Evolutionary conservation across 2,329 filamentous ascomycete species (phyloP), one percentile per base, ranked within the genome.

Genomic region (Pseudogymnoascus sp.): DNA sequence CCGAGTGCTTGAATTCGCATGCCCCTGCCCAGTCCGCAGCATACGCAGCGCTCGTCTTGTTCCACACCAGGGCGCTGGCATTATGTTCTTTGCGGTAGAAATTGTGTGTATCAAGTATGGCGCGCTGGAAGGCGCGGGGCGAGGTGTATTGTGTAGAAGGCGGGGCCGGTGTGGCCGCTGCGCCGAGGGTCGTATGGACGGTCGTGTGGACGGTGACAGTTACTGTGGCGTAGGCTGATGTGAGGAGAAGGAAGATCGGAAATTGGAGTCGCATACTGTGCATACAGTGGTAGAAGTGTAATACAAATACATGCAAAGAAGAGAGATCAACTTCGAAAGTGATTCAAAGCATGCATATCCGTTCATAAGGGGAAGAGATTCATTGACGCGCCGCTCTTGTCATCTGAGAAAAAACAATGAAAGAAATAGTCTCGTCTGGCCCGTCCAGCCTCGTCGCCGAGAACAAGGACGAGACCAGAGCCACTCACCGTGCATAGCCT

Each of bases 71-170:
- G 1, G 75, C 72, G 0, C 76, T 75, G 33, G 86, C 87, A 68
- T 85, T 84, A 76, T 91, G 86, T 65, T 84, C 74, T 6, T 68
- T 66, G 21, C 89, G 85, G 76, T 87, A 90, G 59, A 78, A 74
- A 74, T 92, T 91, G 38, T 85, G 89, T 68, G 80, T 81, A 72
- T 84, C 81, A 62, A 92, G 80, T 23, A 90, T 75, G n/a, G 83
- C 80, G 13, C 74, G 70, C 63, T 76, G 67, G 73, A 84, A 83
- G 3, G 70, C 66, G 1, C 68, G 40, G 5, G 73, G 69, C n/a
- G 74, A 70, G 1, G 77, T 78, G 66, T 81, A 83, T 19, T 61
- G 21, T 19, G 50, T 19, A 19, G 50, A 57, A 15, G 50, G 50
- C 11, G 50, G 28, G 28, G 50, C 9, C 2, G 28, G 50, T 4